Evolutionary conservation across 257 asterid species (phyloP).

Genomic region (Fraxinus quadrangulata): DNA sequence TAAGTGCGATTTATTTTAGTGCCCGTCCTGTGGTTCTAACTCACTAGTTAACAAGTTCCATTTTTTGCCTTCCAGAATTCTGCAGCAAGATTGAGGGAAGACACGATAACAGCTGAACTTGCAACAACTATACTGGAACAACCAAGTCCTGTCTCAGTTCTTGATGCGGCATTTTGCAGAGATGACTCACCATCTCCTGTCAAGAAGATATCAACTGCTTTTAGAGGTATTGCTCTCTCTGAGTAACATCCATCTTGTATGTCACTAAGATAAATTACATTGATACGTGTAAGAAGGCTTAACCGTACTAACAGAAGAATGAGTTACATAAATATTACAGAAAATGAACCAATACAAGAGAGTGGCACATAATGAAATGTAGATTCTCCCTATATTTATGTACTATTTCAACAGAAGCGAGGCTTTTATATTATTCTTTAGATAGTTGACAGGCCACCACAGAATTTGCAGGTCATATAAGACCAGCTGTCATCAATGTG

Average conservation of each 20-base stretch:
- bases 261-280: constrained; percentile 10
- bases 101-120: constrained; percentile 46
- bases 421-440: neutral
- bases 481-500: neutral
- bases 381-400: neutral
- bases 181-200: constrained; percentile 94
- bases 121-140: constrained; percentile 60
- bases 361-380: neutral
- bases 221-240: constrained; percentile 66
- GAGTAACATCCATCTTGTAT: constrained; percentile 19
- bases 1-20: constrained; percentile 23
- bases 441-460: constrained; percentile 11
- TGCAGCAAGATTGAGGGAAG: constrained; percentile 44
- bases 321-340: neutral
- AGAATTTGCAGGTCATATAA: neutral
- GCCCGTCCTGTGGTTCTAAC: constrained; percentile 6
- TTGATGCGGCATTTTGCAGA: constrained; percentile 63
- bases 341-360: neutral
- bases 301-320: neutral
- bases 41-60: constrained; percentile 32
- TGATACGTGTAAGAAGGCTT: constrained; percentile 11
- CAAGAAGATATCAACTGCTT: constrained; percentile 64
- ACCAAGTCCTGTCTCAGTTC: constrained; percentile 96
- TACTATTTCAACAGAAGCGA: neutral
- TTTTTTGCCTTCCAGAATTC: constrained; percentile 47